Conservation (phyloP, 108 stramenopile genomes). For the Mediolabrus comicus region DNA sequence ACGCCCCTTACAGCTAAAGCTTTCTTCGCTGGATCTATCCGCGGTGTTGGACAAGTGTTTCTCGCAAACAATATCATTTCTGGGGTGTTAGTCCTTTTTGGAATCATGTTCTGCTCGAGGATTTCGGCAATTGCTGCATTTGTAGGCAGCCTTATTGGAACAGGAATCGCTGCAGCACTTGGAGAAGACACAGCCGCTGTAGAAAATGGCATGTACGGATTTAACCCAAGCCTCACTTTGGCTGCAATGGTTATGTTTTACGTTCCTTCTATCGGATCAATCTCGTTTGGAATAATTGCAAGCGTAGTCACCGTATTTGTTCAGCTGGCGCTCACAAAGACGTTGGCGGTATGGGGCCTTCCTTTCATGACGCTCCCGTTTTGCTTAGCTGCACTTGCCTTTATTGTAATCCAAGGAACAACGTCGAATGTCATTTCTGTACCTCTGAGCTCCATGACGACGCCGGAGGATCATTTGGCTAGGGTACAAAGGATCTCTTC, state of each 20-base stretch:
- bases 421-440: slow-evolving; percentile 33
- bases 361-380: slow-evolving; percentile 54
- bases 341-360: slow-evolving; percentile 27
- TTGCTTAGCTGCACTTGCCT: slow-evolving; percentile 25
- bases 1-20: slow-evolving; percentile 6
- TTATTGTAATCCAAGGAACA: slow-evolving; percentile 45
- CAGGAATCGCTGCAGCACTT: slow-evolving; percentile 10
- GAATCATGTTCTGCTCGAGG: slow-evolving; percentile 37
- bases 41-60: slow-evolving; percentile 48
- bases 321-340: slow-evolving; percentile 30
- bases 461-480: slow-evolving; percentile 43
- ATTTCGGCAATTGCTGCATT: slow-evolving; percentile 31
- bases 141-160: slow-evolving; percentile 25
- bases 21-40: slow-evolving; percentile 41
- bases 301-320: slow-evolving; percentile 31
- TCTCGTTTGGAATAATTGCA: slow-evolving; percentile 17
- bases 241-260: slow-evolving; percentile 47
- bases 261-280: slow-evolving; percentile 15
- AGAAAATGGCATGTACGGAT: slow-evolving; percentile 39
- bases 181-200: slow-evolving; percentile 12
- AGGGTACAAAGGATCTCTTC: slow-evolving; percentile 11
- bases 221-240: slow-evolving; percentile 32
- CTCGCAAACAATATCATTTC: slow-evolving; percentile 39
- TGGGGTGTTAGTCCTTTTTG: slow-evolving; percentile 22
- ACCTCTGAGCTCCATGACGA: slow-evolving; percentile 44